These are phyloP conservation scores for Colletotrichum karsti DNA, from an alignment of 2,329 filamentous ascomycete species.

Conservation along the genomic window DNA sequence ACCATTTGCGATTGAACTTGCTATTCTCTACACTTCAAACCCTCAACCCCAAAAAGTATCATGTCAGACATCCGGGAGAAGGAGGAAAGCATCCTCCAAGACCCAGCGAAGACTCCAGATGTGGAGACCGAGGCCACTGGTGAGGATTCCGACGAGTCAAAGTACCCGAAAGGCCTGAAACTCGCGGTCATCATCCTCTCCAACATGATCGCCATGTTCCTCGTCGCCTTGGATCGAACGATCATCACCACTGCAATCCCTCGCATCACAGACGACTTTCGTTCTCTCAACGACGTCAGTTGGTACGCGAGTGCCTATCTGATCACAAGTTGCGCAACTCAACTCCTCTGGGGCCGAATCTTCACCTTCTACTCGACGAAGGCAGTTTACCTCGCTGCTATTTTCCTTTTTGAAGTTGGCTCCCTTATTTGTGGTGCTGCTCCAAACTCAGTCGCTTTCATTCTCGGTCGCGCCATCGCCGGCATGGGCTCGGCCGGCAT, in stretches of 20 bases:
- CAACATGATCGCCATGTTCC: conserved; percentile 61
- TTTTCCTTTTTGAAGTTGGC: conserved; percentile 36
- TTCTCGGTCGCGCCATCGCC: conserved; percentile 45
- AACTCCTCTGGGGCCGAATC: conserved; percentile 35
- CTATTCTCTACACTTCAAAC: neutral
- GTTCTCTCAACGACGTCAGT: conserved; percentile 60
- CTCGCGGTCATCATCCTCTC: conserved; percentile 56
- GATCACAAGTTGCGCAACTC: conserved; percentile 35
- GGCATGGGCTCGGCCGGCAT: conserved; percentile 46
- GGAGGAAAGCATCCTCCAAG: fast-evolving
- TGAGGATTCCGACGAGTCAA: neutral
- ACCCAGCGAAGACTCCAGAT: fast-evolving
- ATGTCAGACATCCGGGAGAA: neutral
- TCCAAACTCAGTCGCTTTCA: conserved; percentile 43
- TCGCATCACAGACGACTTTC: conserved; percentile 58
- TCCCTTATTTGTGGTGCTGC: conserved; percentile 35
- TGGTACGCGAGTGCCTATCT: conserved; percentile 64
- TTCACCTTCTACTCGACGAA: conserved; percentile 51
- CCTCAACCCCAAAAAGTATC: too few species aligned
- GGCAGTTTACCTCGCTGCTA: conserved; percentile 46
- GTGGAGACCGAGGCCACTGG: neutral
- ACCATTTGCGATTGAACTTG: too few species aligned
- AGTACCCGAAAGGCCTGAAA: conserved; percentile 41
- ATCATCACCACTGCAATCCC: conserved; percentile 48
- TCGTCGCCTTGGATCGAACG: conserved; percentile 44